Base-by-base conservation (phyloP, 2,329 filamentous ascomycete species). In the Phialocephala subalpina region DNA sequence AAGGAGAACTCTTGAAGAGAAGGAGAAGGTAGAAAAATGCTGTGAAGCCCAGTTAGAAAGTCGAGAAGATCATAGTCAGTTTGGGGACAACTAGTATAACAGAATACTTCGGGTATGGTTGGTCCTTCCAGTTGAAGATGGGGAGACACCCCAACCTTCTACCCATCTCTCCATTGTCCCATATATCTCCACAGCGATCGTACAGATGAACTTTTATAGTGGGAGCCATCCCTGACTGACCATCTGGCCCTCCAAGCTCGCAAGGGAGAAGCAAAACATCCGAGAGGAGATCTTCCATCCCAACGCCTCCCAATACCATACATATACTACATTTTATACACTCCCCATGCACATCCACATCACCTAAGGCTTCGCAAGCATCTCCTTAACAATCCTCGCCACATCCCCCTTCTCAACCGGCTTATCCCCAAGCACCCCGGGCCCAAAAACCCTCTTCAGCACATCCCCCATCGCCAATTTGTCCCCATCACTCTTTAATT, bases 391-490 rank as follows among this genome's bases (percentile, higher is more conserved):
- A 71, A 90, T 78, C 72, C 80, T 85, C 3, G 83, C 84, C 57
- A 94, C 79, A 69, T 86, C 82, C 60, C 82, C 84, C 78, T 83
- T 87, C 74, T 93, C 87, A 40, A 92, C 83, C 45, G 86, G 83
- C 78, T 89, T 89, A 40, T 87, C 90, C 65, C 88, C 86, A 33
- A 92, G 78, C 3, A 80, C 83, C 8, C 82, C 80, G 35, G 83
- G 81, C 52, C 79, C 79, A 60, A 87, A 77, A 12, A 91, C 77
- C 67, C 80, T 82, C 81, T 88, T 91, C 84, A 93, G 86, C 11
- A 90, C 83, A 63, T 86, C 83, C 3, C 90, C 88, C 16, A 81
- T 74, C 76, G 87, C 87, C 58, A 73, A 74, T 9, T 75, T 77
- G 45, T 73, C 74, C 8, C 75, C 77, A 45, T 74, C 82, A 33